phyloP scores from a whole-genome alignment of 164 flowering plant genomes.

The Stephania cephalantha region DNA sequence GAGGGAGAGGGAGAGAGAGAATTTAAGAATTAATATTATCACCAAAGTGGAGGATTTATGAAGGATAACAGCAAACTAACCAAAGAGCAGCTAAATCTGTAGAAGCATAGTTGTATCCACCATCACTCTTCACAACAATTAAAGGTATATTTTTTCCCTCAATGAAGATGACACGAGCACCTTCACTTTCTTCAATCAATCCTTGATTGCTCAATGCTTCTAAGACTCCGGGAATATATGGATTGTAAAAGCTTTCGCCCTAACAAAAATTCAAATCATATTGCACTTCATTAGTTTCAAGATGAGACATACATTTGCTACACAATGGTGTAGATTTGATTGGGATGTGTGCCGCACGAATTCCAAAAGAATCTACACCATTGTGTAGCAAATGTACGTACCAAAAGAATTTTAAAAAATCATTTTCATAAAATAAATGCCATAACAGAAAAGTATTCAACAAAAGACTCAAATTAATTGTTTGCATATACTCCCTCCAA shows the following conservation, averaged over 20 bases:
- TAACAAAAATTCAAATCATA: slow-evolving; percentile 13
- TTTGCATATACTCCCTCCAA: too few species aligned
- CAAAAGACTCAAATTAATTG: too few species aligned
- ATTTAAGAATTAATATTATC: background rate
- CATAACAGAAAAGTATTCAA: too few species aligned
- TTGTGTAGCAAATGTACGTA: too few species aligned
- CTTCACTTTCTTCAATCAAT: slow-evolving; percentile 80
- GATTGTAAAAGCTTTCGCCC: slow-evolving; percentile 99
- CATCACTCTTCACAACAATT: slow-evolving; percentile 92
- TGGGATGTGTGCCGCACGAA: too few species aligned
- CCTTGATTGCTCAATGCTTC: slow-evolving; percentile 44
- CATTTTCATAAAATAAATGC: too few species aligned
- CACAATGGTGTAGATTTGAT: too few species aligned
- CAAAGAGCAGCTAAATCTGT: slow-evolving; percentile 94
- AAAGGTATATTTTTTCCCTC: slow-evolving; percentile 79
- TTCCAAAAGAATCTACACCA: too few species aligned
- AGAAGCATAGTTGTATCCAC: slow-evolving; percentile 94
- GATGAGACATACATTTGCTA: too few species aligned
- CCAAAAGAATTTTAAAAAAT: too few species aligned
- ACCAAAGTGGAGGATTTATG: background rate
- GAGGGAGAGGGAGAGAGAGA: background rate
- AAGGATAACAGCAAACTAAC: slow-evolving; percentile 33
- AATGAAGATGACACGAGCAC: slow-evolving; percentile 80
- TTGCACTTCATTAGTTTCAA: background rate
- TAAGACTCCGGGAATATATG: slow-evolving; percentile 63